Evolutionary conservation across 164 flowering plant species (phyloP), one percentile per base, ranked within the genome.

Genomic region (Umbilicus rupestris): DNA sequence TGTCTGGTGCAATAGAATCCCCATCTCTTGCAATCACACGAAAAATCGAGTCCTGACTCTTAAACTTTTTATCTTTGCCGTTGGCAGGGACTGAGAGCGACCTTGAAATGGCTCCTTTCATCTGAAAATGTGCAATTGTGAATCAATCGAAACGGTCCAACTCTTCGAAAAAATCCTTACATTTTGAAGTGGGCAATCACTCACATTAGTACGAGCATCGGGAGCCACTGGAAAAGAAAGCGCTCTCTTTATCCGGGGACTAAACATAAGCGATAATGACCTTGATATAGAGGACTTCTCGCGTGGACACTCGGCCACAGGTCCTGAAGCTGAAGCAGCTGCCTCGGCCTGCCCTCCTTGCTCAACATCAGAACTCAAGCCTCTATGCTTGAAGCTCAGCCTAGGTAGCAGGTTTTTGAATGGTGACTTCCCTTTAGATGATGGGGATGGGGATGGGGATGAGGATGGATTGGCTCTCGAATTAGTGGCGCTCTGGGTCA

Each of bases 41-140:
- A 64, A 86, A 86, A 64, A 89, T 81, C 7, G 90, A 85, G 65
- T 91, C 88, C 78, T 68, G 78, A 74, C 83, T 81, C 74, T 73
- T 84, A 35, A 83, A 47, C 64, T 79, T 77, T 71, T 58, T 62
- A 12, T 79, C 82, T 73, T 82, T 85, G 57, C 71, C 68, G 66
- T 78, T 71, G 66, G 76, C 78, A 64, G 99, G 96, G 37, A 84
- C 86, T 39, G 99, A 94, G 66, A 85, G 84, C 28, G 97, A 91
- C 62, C 97, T 87, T 45, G 84, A 72, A 16, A 94, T 89, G 24
- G 58, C 68, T 66, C 65, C 87, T 73, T 77, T 84, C 63, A 71
- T 78, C 96, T 90, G 80, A 74, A 71, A 71, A 68, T 64, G 29
- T 28, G 19, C 14, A 2, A 7, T 17, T 28, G 14, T 14, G 5